Base-by-base conservation (phyloP, 192 early-diverging fungal genomes). In the Backusella westeae region DNA sequence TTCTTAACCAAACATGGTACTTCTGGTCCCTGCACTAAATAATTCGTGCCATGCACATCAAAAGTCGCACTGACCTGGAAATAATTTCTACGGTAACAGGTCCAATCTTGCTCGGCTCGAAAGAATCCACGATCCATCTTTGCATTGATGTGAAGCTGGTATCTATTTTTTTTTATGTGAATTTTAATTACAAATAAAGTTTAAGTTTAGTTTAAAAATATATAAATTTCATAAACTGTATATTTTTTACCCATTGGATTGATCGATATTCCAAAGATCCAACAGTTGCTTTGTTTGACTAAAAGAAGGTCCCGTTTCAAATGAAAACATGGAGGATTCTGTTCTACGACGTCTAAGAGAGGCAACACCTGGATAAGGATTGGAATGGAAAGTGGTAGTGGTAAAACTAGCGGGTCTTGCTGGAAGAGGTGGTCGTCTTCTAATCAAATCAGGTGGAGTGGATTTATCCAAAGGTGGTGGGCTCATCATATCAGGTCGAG, bases 31-130 rank as follows among this genome's bases (percentile, higher is more conserved):
- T 86, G 78, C 19, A 79, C 23, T 19, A 69, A 9, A 56, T 75
- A 79, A 42, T 75, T 78, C 4, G 71, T 70, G n/a, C 76, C 72
- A 46, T 81, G 80, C 1, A 81, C 56, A 53, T 77, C 76, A 53
- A 94, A 94, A 12, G 89, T 81, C 8, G 86, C 84, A 63, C 87
- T 90, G 26, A 98, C 87, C 75, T 97, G 94, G 69, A 97, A 97
- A 82, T 97, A 98, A 81, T 98, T 98, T 76, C 96, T 89, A 17
- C 96, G 88, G 81, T 98, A 98, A 76, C 96, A 97, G 3, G 96
- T 96, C 94, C 95, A 97, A 66, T 92, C 91, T 52, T 86, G 82
- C 39, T 91, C 91, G 0, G 95, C 89, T 15, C 93, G 81, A 69
- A 96, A 96, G 83, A 97, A 97, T 17, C 96, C 96, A 3, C 91